A percentile compares a stretch with the other conserved stretches of the same genome.
Conservation (phyloP, 495 filamentous ascomycete species). For the Talaromyces ruber region DNA sequence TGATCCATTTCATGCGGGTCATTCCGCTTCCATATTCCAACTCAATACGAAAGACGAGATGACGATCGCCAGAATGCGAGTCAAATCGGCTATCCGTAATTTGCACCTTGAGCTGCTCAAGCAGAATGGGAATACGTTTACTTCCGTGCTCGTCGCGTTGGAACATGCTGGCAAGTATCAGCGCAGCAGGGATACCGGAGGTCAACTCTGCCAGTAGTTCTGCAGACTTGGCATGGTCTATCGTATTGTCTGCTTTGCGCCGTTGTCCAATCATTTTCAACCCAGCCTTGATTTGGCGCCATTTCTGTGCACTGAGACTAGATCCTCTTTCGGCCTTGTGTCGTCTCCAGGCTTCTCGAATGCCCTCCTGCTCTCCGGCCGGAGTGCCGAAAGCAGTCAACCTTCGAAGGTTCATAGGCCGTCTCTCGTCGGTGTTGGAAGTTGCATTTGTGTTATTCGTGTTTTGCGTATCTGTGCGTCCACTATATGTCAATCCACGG, state of each 20-base stretch:
- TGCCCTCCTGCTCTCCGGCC: constrained; percentile 44
- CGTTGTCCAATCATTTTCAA: constrained; percentile 71
- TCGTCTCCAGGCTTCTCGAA: constrained; percentile 42
- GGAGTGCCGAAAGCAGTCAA: constrained; percentile 62
- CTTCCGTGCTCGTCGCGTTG: constrained; percentile 95
- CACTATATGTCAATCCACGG: constrained; percentile 48
- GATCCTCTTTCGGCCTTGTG: constrained; percentile 52
- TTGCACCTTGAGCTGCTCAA: constrained; percentile 88
- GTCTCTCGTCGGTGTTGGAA: constrained; percentile 42
- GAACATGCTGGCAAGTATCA: constrained; percentile 94
- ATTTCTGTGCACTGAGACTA: constrained; percentile 75
- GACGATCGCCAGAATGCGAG: constrained; percentile 59
- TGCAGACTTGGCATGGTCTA: constrained; percentile 91
- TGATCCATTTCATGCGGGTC: constrained; percentile 95
- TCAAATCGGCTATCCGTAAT: constrained; percentile 72
- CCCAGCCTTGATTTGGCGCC: constrained; percentile 78
- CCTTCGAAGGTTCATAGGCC: constrained; percentile 65
- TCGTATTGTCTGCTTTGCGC: constrained; percentile 69
- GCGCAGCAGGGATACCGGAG: constrained; percentile 80
- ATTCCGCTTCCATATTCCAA: constrained; percentile 94
- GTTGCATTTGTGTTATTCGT: constrained; percentile 21
- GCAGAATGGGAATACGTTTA: constrained; percentile 83
- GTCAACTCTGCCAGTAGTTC: constrained; percentile 93
- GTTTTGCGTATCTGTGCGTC: constrained; percentile 23
- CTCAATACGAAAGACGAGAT: constrained; percentile 82